Percentiles rank a stretch among this genome's conserved stretches.
Evolutionary conservation across 73 alveolate genomes (phyloP).

Genomic region (Stentor roeselii): DNA sequence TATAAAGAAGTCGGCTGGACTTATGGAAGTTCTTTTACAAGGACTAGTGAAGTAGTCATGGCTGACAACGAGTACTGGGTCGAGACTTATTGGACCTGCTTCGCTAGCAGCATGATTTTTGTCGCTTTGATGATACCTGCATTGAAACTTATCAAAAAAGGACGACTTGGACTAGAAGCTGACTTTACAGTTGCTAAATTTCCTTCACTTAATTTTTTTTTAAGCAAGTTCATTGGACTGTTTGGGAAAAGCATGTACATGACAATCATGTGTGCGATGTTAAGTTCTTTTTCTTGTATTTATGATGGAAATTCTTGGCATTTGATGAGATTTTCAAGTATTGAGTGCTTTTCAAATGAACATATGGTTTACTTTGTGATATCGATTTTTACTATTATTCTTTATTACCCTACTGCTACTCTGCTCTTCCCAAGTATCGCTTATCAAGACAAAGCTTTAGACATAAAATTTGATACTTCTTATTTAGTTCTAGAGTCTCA

Average conservation of each 20-base stretch:
- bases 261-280: background rate
- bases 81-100: slow-evolving; percentile 4
- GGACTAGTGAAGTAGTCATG: background rate
- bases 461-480: background rate
- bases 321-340: background rate
- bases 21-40: background rate
- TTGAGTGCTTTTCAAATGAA: slow-evolving; percentile 2
- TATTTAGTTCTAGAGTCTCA: slow-evolving; percentile 13
- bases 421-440: background rate
- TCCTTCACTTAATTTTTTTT: background rate
- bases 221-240: background rate
- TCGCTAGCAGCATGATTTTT: background rate
- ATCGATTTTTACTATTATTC: background rate
- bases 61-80: slow-evolving; percentile 14
- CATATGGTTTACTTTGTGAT: background rate
- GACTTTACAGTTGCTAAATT: slow-evolving; percentile 7
- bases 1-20: background rate
- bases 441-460: slow-evolving; percentile 15
- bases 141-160: background rate
- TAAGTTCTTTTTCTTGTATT: background rate
- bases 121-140: background rate
- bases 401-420: slow-evolving; percentile 28
- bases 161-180: background rate
- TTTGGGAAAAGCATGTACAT: background rate
- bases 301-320: background rate